phyloP scores from a whole-genome alignment of 768 basidiomycete genomes.

The Clitopilus passeckerianus region DNA sequence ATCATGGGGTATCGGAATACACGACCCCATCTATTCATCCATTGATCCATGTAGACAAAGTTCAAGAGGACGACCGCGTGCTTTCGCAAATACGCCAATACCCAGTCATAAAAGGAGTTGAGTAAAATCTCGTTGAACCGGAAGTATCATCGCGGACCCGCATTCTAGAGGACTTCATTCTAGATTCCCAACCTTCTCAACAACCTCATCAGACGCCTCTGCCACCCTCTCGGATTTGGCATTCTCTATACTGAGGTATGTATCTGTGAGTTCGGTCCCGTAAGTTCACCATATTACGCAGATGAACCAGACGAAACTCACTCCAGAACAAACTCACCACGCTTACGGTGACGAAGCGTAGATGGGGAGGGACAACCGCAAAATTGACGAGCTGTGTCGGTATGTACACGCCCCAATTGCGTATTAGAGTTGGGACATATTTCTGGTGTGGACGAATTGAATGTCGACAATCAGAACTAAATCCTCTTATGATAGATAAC shows the following conservation, averaged over 20 bases:
- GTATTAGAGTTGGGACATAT: constrained; percentile 68
- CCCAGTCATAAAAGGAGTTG: too few relatives aligned
- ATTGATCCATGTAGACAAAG: too few relatives aligned
- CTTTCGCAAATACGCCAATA: too few relatives aligned
- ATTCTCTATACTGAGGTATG: constrained; percentile 59
- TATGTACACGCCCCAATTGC: constrained; percentile 75
- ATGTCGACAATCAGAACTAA: too few relatives aligned
- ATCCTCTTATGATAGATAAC: too few relatives aligned
- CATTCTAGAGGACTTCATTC: neutral
- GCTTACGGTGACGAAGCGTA: constrained; percentile 71
- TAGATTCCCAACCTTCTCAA: neutral
- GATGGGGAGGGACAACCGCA: constrained; percentile 66
- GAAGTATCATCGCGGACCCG: neutral
- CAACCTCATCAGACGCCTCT: neutral
- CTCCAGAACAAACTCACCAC: constrained; percentile 83
- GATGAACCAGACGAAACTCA: constrained; percentile 31
- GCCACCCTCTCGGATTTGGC: constrained; percentile 17
- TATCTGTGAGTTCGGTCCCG: constrained; percentile 40
- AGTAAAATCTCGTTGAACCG: too few relatives aligned
- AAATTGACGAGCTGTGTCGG: constrained; percentile 83
- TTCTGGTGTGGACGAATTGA: too few relatives aligned
- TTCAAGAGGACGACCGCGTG: too few relatives aligned
- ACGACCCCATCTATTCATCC: too few relatives aligned
- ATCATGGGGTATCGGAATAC: neutral
- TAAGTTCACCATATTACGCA: too few relatives aligned